phyloP scores from a whole-genome alignment of 1,284 basidiomycete genomes.

The Serendipita sp. region DNA sequence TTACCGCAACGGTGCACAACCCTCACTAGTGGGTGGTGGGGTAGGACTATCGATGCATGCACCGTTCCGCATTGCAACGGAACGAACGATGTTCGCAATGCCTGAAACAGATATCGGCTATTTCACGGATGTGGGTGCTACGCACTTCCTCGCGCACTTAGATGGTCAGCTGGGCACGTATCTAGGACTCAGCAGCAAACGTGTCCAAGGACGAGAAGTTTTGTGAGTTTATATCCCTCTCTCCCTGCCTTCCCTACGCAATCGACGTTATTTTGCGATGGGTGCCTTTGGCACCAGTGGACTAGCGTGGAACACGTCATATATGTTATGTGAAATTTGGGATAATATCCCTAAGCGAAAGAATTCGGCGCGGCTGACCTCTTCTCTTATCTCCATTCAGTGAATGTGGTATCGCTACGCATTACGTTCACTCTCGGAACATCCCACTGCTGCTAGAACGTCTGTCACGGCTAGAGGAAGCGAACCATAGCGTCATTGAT shows the following conservation, averaged over 20 bases:
- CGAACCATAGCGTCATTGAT: slow-evolving; percentile 35
- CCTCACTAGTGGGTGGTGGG: slow-evolving; percentile 78
- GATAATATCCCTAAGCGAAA: neutral
- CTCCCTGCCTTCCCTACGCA: neutral
- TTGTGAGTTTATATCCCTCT: slow-evolving; percentile 35
- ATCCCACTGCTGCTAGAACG: slow-evolving; percentile 53
- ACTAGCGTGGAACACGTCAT: neutral
- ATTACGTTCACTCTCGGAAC: slow-evolving; percentile 67
- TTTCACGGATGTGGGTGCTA: slow-evolving; percentile 85
- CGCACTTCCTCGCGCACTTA: slow-evolving; percentile 75
- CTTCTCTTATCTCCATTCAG: slow-evolving; percentile 26
- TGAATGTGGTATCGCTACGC: slow-evolving; percentile 82
- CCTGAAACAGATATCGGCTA: slow-evolving; percentile 91
- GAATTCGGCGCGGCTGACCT: too few relatives aligned
- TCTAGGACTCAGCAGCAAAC: slow-evolving; percentile 76
- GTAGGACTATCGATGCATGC: slow-evolving; percentile 84
- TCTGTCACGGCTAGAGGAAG: slow-evolving; percentile 44
- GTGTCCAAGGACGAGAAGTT: slow-evolving; percentile 59
- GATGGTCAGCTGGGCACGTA: slow-evolving; percentile 91
- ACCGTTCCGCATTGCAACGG: slow-evolving; percentile 85
- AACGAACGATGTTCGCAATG: slow-evolving; percentile 91
- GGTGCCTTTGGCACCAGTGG: slow-evolving; percentile 2
- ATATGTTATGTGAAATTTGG: neutral
- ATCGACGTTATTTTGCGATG: neutral
- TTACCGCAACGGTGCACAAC: neutral